These are phyloP conservation scores for Nitzschia sp. DNA, from an alignment of 108 stramenopile genomes.

Conservation along the genomic window DNA sequence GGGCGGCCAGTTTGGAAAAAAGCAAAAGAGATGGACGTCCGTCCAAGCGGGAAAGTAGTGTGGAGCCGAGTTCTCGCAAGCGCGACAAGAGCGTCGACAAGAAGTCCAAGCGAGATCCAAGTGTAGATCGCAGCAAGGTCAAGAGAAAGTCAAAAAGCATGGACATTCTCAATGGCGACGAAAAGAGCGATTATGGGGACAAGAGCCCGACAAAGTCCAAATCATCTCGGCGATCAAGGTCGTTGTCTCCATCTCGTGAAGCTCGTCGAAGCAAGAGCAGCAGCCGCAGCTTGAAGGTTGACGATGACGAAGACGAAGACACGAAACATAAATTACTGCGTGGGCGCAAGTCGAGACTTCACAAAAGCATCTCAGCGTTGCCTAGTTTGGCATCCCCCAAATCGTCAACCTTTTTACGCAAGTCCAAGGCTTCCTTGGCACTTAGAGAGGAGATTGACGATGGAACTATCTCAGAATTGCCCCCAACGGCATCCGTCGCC, in stretches of 20 bases:
- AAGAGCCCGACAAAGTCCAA: conserved; percentile 6
- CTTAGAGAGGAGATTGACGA: background rate
- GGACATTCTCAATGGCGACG: background rate
- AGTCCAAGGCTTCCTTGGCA: conserved; percentile 8
- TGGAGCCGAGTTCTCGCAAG: background rate
- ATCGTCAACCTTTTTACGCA: background rate
- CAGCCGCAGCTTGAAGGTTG: background rate
- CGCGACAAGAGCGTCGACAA: background rate
- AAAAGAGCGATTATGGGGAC: background rate
- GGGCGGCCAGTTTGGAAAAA: background rate
- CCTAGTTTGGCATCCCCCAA: background rate
- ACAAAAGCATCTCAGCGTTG: no score
- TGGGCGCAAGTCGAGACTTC: background rate
- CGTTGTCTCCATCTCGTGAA: background rate
- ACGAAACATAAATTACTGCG: background rate
- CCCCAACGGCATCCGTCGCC: background rate
- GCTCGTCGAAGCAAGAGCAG: background rate
- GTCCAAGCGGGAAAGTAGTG: background rate
- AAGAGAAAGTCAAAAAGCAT: background rate
- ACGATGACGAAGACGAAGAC: background rate
- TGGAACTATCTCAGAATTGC: background rate
- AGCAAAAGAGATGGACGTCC: conserved; percentile 4
- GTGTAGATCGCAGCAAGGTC: background rate
- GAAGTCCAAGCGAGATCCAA: background rate
- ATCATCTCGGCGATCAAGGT: background rate